Base-by-base conservation (phyloP, 352 stramenopile species). In the Pythium sukuiense region DNA sequence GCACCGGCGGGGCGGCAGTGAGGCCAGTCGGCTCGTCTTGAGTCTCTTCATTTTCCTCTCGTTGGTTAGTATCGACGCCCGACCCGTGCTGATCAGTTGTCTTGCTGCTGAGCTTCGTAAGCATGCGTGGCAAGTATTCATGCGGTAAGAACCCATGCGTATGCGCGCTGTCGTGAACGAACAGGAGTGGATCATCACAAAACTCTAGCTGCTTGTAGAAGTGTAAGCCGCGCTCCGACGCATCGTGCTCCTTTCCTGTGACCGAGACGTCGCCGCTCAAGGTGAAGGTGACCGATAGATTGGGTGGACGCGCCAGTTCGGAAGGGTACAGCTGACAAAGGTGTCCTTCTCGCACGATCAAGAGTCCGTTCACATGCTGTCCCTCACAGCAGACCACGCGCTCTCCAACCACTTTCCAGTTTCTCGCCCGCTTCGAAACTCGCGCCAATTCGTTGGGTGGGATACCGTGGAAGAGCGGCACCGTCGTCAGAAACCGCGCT, bases 131-230 rank as follows among this genome's bases (percentile, higher is more conserved):
- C 29, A 88, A 50, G 29, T 74, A 87, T 26, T 76, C 69, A 11
- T 72, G 66, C 0, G 79, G 59, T 0, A 90, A 68, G 59, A 88
- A 88, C 0, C 81, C 81, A 29, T 90, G 81, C n/a, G 79, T 80
- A 3, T 67, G 55, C 12, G 67, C 72, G 35, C 80, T 90, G 20
- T 85, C 57, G 12, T 72, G 67, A 37, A 76, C 29, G 48, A 88
- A 90, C 4, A 69, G 62, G 2, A 88, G 68, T n/a, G 79, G 72
- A 54, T 87, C 76, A 13, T 71, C 77, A 3, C 61, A 62, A 53
- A 61, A 68, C 58, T 90, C 81, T 5, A 90, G 67, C 61, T 90
- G 79, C 14, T 67, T 73, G 67, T 86, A 90, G 59, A 90, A 90
- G 39, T 76, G 69, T 14, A 63, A 65, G 2, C 74, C 69, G 2